These are phyloP conservation scores for Ceratobasidium sp. DNA, from an alignment of 1,284 basidiomycete species.

Conservation along the genomic window DNA sequence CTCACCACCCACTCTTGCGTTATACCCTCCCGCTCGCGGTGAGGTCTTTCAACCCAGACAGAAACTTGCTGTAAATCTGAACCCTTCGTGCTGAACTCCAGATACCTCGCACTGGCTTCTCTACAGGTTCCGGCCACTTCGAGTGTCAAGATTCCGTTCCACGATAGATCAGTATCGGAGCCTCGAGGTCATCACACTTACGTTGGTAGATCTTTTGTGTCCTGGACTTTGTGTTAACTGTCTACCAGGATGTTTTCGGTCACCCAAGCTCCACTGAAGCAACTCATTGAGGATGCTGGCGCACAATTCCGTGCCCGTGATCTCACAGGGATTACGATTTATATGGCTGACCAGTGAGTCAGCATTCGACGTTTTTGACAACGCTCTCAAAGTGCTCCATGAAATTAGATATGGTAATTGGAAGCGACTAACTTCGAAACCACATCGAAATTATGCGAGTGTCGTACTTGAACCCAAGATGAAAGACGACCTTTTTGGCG, in stretches of 20 bases:
- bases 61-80: background rate
- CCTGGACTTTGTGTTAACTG: background rate
- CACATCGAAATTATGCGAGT: conserved; percentile 57
- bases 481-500: conserved; percentile 57
- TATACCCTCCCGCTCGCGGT: conserved; percentile 21
- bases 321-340: conserved; percentile 57
- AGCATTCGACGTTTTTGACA: background rate
- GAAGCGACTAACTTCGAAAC: conserved; percentile 58
- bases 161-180: background rate
- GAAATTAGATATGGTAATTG: conserved; percentile 46
- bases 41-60: no score
- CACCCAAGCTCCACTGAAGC: conserved; percentile 55
- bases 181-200: conserved; percentile 5
- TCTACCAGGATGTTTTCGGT: conserved; percentile 57
- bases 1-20: background rate
- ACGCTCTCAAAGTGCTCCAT: background rate
- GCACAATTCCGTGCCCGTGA: conserved; percentile 55
- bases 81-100: background rate
- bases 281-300: conserved; percentile 58
- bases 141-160: background rate
- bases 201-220: background rate
- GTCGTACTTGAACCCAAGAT: conserved; percentile 59
- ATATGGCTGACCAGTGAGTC: conserved; percentile 44
- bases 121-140: background rate
- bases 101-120: conserved; percentile 15